Evolutionary conservation across 164 flowering plant species (phyloP).

Genomic region (Euptelea pleiosperma): DNA sequence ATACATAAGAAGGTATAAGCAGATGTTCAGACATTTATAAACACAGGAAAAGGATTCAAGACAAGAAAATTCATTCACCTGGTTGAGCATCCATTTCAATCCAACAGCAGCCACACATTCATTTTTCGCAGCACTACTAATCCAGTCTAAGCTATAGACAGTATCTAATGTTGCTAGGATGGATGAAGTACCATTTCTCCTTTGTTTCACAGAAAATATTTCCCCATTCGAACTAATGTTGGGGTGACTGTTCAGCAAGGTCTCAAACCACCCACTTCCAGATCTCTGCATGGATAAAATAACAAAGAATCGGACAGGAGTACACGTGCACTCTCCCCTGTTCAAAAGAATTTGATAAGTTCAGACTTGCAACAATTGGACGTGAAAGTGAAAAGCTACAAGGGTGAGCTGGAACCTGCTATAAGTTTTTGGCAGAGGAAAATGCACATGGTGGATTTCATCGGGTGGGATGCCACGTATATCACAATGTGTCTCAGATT

Average conservation of each 20-base stretch:
- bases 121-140: slow-evolving; percentile 84
- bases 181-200: slow-evolving; percentile 59
- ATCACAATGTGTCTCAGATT: slow-evolving; percentile 13
- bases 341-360: slow-evolving; percentile 4
- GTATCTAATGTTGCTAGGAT: slow-evolving; percentile 57
- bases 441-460: slow-evolving; percentile 23
- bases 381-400: neutral
- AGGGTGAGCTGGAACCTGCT: slow-evolving; percentile 14
- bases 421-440: slow-evolving; percentile 29
- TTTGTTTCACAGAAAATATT: slow-evolving; percentile 51
- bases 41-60: neutral
- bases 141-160: slow-evolving; percentile 74
- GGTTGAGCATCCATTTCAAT: slow-evolving; percentile 96
- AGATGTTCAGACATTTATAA: neutral
- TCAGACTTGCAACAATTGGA: neutral
- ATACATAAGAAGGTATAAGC: neutral
- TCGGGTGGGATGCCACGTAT: slow-evolving; percentile 4
- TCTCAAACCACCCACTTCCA: slow-evolving; percentile 97
- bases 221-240: slow-evolving; percentile 90
- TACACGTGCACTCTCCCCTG: slow-evolving; percentile 68
- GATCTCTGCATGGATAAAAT: slow-evolving; percentile 84
- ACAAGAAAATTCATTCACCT: slow-evolving; percentile 35
- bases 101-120: slow-evolving; percentile 83
- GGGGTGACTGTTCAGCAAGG: slow-evolving; percentile 73
- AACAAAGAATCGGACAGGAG: slow-evolving; percentile 69